Base-by-base conservation (phyloP, 805 yeast species). In the Saturnispora quitensis region DNA sequence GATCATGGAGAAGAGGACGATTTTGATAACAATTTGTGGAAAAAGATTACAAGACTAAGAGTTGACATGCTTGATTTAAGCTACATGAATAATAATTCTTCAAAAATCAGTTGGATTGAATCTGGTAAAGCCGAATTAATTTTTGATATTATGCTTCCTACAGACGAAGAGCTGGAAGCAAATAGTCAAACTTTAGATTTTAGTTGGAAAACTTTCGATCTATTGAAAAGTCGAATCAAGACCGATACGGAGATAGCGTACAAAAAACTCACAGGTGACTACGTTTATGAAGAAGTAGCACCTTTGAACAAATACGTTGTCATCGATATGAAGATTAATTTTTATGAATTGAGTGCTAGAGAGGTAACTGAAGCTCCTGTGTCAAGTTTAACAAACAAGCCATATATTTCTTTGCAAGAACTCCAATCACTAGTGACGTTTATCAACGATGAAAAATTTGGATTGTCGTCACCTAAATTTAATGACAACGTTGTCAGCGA, bases 71-170 rank as follows among this genome's bases (percentile, higher is more conserved):
- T 71, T 17, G 73, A 71, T 53, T 50, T 71, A 31, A 60, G 68
- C 10, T 59, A 58, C 38, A 50, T 54, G n/a, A 56, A 63, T 22
- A 61, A 56, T 13, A 55, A 58, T 10, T 52, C 59, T 20, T 73
- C 73, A 60, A 75, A 80, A 55, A 80, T 85, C 60, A 82, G 81
- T 60, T 86, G 93, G 95, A 65, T 86, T 12, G 74, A 76, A 25
- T 80, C 79, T 45, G 91, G 93, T 4, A 80, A 80, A 57, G 80
- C 82, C 4, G 89, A 85, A 53, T 68, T 86, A 4, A 69, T 76
- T 17, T 86, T 88, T 3, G 93, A 86, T 66, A 77, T 86, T 20
- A 80, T 82, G 76, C 70, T 86, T 31, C 93, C 95, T 1, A 71
- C 68, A 31, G 73, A 73, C 20, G 71, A 70, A n/a, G 67, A 62